Percentiles rank a stretch among this genome's conserved stretches.
These are phyloP conservation scores for Fomitopsis serialis DNA, from an alignment of 768 basidiomycete genomes.

Conservation along the genomic window DNA sequence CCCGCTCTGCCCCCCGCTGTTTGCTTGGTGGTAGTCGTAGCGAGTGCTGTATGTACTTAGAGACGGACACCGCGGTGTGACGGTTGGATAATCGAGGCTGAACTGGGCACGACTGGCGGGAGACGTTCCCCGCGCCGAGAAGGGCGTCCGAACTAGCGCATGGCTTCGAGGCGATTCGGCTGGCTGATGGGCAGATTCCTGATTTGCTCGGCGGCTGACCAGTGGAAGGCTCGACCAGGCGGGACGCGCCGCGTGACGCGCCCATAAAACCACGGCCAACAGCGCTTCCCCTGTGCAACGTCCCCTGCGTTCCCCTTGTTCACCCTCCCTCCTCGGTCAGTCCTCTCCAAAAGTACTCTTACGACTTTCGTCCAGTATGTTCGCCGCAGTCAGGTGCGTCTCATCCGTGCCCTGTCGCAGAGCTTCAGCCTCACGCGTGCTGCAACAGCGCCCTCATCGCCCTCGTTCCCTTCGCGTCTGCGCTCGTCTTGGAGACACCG, in stretches of 20 bases:
- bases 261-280: not conserved
- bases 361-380: constrained; percentile 33
- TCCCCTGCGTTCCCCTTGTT: not conserved
- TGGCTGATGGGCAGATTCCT: not conserved
- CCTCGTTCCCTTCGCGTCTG: constrained; percentile 40
- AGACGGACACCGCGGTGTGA: no score
- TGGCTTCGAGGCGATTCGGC: not conserved
- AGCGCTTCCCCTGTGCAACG: not conserved
- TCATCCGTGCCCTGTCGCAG: not conserved
- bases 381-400: constrained; percentile 42
- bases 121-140: no score
- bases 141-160: not conserved
- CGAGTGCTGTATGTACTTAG: no score
- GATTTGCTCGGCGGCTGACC: not conserved
- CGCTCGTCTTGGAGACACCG: constrained; percentile 26
- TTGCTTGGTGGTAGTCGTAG: no score
- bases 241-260: not conserved
- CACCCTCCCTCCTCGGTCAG: not conserved
- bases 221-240: not conserved
- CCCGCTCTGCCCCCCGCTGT: no score
- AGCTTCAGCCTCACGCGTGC: no score
- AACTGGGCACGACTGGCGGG: no score
- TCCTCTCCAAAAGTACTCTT: constrained; percentile 9
- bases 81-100: no score
- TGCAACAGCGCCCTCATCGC: constrained; percentile 34